Evolutionary conservation across 2,329 filamentous ascomycete species (phyloP).

Genomic region (Pseudocercospora fuligena): DNA sequence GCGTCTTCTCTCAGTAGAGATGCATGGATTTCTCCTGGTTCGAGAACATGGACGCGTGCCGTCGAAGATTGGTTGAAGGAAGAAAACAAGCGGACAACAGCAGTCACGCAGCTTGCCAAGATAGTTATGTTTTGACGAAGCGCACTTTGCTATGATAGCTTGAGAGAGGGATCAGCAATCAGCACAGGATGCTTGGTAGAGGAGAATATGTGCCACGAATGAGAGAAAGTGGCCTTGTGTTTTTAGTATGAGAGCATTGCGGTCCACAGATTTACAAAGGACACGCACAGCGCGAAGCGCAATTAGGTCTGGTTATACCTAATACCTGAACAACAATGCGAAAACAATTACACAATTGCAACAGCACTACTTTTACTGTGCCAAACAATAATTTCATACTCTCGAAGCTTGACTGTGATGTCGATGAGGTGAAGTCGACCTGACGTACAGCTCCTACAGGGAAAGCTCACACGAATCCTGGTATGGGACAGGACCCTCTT

Average conservation of each 20-base stretch:
- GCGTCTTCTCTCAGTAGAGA: slow-evolving; percentile 3
- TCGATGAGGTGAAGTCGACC: background rate
- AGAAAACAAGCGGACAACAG: background rate
- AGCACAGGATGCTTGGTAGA: slow-evolving; percentile 9
- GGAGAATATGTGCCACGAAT: background rate
- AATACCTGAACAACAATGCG: slow-evolving; percentile 1
- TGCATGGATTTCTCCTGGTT: background rate
- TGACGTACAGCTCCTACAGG: background rate
- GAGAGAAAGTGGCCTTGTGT: background rate
- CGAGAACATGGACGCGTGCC: background rate
- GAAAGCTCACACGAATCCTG: background rate
- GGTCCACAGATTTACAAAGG: background rate
- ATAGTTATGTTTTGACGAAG: background rate
- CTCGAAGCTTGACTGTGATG: background rate
- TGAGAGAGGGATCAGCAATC: background rate
- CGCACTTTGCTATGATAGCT: slow-evolving; percentile 3
- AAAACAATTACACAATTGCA: background rate
- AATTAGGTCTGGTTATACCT: background rate
- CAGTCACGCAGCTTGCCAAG: background rate
- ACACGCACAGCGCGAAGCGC: background rate
- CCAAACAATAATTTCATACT: background rate
- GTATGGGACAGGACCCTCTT: background rate
- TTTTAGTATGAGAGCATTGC: background rate
- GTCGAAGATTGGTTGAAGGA: background rate
- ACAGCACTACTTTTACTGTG: background rate